Conservation (phyloP, 2,329 filamentous ascomycete species). For the Cladosporium sp. region DNA sequence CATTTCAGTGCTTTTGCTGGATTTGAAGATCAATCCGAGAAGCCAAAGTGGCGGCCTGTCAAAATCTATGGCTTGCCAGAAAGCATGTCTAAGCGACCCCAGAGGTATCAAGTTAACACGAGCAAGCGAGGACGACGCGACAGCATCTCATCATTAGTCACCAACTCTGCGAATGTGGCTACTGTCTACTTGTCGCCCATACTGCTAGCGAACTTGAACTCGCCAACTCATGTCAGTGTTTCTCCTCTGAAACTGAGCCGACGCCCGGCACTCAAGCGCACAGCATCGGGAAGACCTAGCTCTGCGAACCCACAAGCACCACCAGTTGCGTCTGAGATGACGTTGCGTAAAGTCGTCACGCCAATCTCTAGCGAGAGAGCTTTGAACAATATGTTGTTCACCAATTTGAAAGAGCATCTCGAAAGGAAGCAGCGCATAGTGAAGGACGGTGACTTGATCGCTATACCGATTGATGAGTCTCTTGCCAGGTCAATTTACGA, state of each 20-base stretch:
- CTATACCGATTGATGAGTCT: slow-evolving; percentile 83
- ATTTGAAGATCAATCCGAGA: slow-evolving; percentile 64
- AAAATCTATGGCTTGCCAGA: slow-evolving; percentile 89
- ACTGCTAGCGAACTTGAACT: slow-evolving; percentile 80
- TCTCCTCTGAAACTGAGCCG: slow-evolving; percentile 58
- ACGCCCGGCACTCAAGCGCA: slow-evolving; percentile 45
- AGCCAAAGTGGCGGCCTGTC: slow-evolving; percentile 75
- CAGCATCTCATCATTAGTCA: slow-evolving; percentile 55
- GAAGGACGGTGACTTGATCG: slow-evolving; percentile 83
- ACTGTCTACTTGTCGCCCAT: slow-evolving; percentile 80
- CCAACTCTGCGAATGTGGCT: slow-evolving; percentile 57
- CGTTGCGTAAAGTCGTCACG: slow-evolving; percentile 83
- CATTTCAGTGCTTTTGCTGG: slow-evolving; percentile 69
- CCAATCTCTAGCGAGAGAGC: slow-evolving; percentile 83
- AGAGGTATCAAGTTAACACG: slow-evolving; percentile 57
- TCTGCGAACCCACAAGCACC: slow-evolving; percentile 52
- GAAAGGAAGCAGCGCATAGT: slow-evolving; percentile 79
- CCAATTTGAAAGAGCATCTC: slow-evolving; percentile 86
- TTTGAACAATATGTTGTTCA: slow-evolving; percentile 82
- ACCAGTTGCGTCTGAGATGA: slow-evolving; percentile 74
- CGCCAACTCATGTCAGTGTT: slow-evolving; percentile 75
- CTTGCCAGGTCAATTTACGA: slow-evolving; percentile 82
- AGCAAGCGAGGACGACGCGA: slow-evolving; percentile 50
- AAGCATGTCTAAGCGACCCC: slow-evolving; percentile 57
- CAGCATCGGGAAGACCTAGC: slow-evolving; percentile 32